Evolutionary conservation across 768 basidiomycete genomes (phyloP).

Genomic region (Podaxis sp.): DNA sequence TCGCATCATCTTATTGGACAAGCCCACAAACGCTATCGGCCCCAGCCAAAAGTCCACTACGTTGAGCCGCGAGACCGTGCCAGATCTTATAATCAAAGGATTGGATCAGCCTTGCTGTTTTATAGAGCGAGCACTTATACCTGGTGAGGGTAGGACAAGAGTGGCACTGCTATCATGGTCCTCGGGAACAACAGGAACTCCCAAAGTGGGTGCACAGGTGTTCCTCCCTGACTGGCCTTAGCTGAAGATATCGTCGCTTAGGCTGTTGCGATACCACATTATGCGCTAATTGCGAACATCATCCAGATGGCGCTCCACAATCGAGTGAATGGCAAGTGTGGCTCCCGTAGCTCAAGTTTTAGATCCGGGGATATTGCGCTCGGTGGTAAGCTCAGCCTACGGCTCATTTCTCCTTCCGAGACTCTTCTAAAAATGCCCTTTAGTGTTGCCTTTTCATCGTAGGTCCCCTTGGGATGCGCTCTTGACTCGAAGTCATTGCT

Average conservation of each 20-base stretch:
- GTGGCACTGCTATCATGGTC: conserved; percentile 65
- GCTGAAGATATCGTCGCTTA: conserved; percentile 18
- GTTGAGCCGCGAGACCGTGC: conserved; percentile 20
- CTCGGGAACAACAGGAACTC: conserved; percentile 67
- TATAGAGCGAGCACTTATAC: conserved; percentile 40
- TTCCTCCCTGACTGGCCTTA: neutral
- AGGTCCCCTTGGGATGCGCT: conserved; percentile 25
- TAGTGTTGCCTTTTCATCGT: conserved; percentile 44
- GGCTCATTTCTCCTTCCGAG: conserved; percentile 9
- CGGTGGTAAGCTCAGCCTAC: conserved; percentile 26
- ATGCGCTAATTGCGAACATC: conserved; percentile 55
- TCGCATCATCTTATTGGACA: conserved; percentile 48
- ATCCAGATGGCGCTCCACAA: conserved; percentile 50
- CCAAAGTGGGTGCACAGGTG: conserved; percentile 42
- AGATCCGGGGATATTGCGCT: conserved; percentile 50
- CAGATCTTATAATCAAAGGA: conserved; percentile 28
- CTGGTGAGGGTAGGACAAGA: conserved; percentile 59
- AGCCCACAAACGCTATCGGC: conserved; percentile 3
- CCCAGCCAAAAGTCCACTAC: neutral
- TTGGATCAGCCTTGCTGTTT: conserved; percentile 28
- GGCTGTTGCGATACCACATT: conserved; percentile 55
- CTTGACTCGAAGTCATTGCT: neutral
- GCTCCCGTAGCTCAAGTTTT: conserved; percentile 33
- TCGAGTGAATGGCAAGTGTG: conserved; percentile 24
- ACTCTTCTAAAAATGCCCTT: conserved; percentile 5